phyloP scores from a whole-genome alignment of 2,329 filamentous ascomycete species.

The Celoporthe dispersa region DNA sequence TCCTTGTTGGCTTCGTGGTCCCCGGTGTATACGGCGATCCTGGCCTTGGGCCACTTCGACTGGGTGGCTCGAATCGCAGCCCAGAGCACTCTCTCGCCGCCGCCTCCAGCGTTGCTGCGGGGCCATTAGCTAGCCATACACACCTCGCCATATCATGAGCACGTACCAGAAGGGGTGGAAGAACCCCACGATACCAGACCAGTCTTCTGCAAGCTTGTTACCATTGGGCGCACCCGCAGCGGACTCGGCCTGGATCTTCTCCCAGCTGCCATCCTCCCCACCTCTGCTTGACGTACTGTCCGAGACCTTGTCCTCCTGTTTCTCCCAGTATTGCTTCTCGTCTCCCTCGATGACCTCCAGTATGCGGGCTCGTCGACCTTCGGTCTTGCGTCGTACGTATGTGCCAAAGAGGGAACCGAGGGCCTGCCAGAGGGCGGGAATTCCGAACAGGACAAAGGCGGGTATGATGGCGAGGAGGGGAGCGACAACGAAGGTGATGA shows the following conservation, averaged over 20 bases:
- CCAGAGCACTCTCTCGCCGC: conserved; percentile 95
- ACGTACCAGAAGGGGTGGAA: conserved; percentile 95
- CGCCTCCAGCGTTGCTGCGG: conserved; percentile 89
- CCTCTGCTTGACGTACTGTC: conserved; percentile 38
- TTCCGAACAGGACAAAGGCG: conserved; percentile 39
- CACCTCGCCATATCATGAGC: no score
- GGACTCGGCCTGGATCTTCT: conserved; percentile 63
- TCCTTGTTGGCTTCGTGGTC: conserved; percentile 87
- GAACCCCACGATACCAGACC: conserved; percentile 89
- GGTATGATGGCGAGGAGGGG: conserved; percentile 39
- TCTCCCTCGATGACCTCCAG: conserved; percentile 54
- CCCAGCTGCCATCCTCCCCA: conserved; percentile 67
- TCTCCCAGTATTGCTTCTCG: conserved; percentile 44
- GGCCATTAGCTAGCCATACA: conserved; percentile 25
- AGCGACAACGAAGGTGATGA: conserved; percentile 36
- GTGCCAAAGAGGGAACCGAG: conserved; percentile 58
- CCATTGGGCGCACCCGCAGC: conserved; percentile 42
- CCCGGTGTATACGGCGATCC: conserved; percentile 93
- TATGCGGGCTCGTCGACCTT: conserved; percentile 63
- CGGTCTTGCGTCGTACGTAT: conserved; percentile 66
- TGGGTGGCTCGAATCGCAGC: conserved; percentile 92
- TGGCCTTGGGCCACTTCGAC: conserved; percentile 82
- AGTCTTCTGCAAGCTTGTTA: conserved; percentile 59
- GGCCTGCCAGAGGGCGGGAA: conserved; percentile 44
- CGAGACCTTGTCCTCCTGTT: conserved; percentile 31